phyloP scores from a whole-genome alignment of 2,329 filamentous ascomycete genomes.

The Fusarium veterinarium region DNA sequence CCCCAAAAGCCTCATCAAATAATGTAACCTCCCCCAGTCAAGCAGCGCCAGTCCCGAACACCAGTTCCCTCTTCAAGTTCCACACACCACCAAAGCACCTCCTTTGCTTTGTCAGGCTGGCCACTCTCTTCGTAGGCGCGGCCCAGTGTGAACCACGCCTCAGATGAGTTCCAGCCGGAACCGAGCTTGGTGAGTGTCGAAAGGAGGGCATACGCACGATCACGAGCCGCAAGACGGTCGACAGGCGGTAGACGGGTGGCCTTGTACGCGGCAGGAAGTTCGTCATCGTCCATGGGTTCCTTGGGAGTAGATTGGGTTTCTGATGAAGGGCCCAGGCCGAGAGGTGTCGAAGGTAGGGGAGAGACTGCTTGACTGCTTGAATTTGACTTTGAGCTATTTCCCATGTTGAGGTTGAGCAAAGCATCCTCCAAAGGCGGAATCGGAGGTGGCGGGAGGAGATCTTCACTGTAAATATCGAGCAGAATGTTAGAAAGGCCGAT shows the following conservation, averaged over 20 bases:
- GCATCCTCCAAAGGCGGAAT: constrained; percentile 57
- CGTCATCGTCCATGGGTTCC: constrained; percentile 49
- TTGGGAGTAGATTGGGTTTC: constrained; percentile 22
- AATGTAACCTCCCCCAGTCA: constrained; percentile 75
- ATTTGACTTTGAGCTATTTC: constrained; percentile 1
- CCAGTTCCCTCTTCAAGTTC: constrained; percentile 89
- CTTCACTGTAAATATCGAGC: constrained; percentile 83
- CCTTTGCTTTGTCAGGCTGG: constrained; percentile 87
- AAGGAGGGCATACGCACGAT: constrained; percentile 87
- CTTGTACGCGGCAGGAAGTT: constrained; percentile 65
- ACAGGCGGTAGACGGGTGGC: constrained; percentile 74
- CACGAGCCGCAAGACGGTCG: constrained; percentile 88
- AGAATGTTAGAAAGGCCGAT: constrained; percentile 87
- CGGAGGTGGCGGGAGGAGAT: constrained; percentile 69
- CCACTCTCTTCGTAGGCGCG: constrained; percentile 89
- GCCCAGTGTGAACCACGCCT: constrained; percentile 92
- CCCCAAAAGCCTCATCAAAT: constrained; percentile 38
- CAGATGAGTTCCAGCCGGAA: constrained; percentile 87
- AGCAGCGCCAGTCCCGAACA: constrained; percentile 80
- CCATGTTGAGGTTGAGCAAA: neutral
- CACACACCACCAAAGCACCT: constrained; percentile 97
- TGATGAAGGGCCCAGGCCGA: constrained; percentile 57
- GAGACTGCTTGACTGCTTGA: constrained; percentile 17
- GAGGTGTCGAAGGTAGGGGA: constrained; percentile 57
- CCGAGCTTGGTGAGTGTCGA: constrained; percentile 87